A percentile compares a stretch with the other conserved stretches of the same genome.
These are phyloP conservation scores for Scedosporium boydii DNA, from an alignment of 2,329 filamentous ascomycete species.

Conservation along the genomic window DNA sequence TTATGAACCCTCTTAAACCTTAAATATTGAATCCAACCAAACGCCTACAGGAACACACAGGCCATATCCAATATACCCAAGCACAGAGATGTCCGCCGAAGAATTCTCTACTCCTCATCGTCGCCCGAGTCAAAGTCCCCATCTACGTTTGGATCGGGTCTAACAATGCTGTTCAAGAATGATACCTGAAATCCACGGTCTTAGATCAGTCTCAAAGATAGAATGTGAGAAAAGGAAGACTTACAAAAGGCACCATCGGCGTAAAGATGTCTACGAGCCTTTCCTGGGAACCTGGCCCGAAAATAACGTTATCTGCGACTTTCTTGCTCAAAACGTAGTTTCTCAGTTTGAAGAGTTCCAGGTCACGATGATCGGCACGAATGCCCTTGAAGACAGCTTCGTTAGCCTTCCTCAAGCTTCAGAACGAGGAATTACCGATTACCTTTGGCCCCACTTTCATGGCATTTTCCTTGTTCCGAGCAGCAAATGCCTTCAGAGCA, in stretches of 20 bases:
- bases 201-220: conserved; percentile 8
- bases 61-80: too few relatives aligned
- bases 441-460: conserved; percentile 84
- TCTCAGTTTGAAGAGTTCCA: conserved; percentile 68
- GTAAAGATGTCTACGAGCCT: conserved; percentile 55
- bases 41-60: too few relatives aligned
- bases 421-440: conserved; percentile 16
- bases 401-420: not conserved
- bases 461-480: conserved; percentile 61
- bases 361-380: conserved; percentile 60
- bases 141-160: conserved; percentile 51
- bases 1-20: too few relatives aligned
- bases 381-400: not conserved
- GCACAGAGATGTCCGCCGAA: not conserved
- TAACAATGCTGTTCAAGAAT: conserved; percentile 63
- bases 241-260: conserved; percentile 71
- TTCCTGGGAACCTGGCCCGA: conserved; percentile 51
- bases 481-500: conserved; percentile 60
- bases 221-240: conserved; percentile 24
- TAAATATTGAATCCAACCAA: too few relatives aligned
- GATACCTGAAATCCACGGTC: conserved; percentile 40
- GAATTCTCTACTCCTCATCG: conserved; percentile 19
- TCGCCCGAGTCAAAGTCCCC: conserved; percentile 29
- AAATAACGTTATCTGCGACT: conserved; percentile 56
- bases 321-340: conserved; percentile 67